Conservation (phyloP, 306 rosid genomes). For the Trifolium subterraneum region DNA sequence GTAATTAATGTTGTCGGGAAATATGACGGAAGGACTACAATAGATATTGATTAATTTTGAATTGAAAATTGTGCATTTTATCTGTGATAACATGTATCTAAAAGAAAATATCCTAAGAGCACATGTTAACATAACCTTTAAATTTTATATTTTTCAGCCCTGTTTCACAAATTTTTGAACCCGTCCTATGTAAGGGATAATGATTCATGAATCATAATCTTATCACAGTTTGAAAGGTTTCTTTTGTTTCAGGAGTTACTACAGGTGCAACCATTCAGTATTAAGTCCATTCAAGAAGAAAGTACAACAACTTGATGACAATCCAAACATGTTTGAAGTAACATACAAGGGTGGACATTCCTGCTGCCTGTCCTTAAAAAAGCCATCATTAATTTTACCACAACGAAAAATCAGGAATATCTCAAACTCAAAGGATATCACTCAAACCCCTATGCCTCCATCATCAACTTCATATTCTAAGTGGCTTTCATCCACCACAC, state of each 20-base stretch:
- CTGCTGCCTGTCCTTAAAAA: constrained; percentile 68
- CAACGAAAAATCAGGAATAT: neutral
- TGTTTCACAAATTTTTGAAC: too few relatives aligned
- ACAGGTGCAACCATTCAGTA: constrained; percentile 73
- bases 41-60: too few relatives aligned
- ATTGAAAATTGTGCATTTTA: too few relatives aligned
- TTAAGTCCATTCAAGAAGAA: constrained; percentile 71
- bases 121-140: too few relatives aligned
- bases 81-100: too few relatives aligned
- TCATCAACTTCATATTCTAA: constrained; percentile 8
- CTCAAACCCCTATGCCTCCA: neutral
- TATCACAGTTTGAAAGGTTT: neutral
- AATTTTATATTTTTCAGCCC: too few relatives aligned
- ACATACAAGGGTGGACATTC: constrained; percentile 59
- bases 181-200: too few relatives aligned
- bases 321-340: constrained; percentile 57
- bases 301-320: constrained; percentile 60
- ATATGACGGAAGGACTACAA: too few relatives aligned
- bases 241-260: constrained; percentile 61
- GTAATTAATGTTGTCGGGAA: neutral
- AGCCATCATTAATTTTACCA: constrained; percentile 59
- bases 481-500: constrained; percentile 38
- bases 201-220: too few relatives aligned
- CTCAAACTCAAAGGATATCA: neutral
- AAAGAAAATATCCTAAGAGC: too few relatives aligned